phyloP scores from a whole-genome alignment of 2,329 filamentous ascomycete genomes.

The Aureobasidium zeae region DNA sequence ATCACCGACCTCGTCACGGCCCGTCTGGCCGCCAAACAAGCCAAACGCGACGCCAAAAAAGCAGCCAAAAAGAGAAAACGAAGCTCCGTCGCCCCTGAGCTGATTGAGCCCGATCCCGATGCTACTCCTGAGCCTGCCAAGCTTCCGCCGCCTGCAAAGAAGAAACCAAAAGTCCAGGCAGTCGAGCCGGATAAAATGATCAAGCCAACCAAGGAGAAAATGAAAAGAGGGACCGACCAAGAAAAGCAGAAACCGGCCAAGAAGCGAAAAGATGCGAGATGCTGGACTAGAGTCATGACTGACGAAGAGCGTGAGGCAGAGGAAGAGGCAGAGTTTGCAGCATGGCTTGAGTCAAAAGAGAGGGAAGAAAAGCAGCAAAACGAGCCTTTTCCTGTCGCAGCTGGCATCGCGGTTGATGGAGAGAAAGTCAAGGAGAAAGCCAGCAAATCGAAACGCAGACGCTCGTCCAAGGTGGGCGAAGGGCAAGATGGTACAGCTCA shows the following conservation, averaged over 20 bases:
- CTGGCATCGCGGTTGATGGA: too few species aligned
- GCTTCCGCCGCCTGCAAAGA: constrained; percentile 17
- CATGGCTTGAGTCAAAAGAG: too few species aligned
- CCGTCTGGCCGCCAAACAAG: constrained; percentile 26
- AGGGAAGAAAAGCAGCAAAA: background rate
- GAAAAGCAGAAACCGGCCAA: background rate
- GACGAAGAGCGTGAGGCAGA: background rate
- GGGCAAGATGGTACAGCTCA: background rate
- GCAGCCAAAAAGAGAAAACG: constrained; percentile 29
- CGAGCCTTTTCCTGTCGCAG: too few species aligned
- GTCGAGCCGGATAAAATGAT: background rate
- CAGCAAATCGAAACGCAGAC: constrained; percentile 12
- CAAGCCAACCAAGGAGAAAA: background rate
- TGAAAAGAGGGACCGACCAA: constrained; percentile 18
- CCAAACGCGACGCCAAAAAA: constrained; percentile 20
- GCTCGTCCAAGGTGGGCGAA: background rate
- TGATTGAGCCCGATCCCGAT: constrained; percentile 20
- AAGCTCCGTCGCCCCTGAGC: constrained; percentile 21
- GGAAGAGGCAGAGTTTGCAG: background rate
- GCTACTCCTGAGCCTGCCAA: constrained; percentile 7
- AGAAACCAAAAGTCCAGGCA: too few species aligned
- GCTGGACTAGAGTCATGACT: background rate
- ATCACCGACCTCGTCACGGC: constrained; percentile 25
- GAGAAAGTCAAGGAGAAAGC: background rate
- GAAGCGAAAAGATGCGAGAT: background rate